Conservation (phyloP, 805 yeast genomes). For the Saccharomyces jurei region DNA sequence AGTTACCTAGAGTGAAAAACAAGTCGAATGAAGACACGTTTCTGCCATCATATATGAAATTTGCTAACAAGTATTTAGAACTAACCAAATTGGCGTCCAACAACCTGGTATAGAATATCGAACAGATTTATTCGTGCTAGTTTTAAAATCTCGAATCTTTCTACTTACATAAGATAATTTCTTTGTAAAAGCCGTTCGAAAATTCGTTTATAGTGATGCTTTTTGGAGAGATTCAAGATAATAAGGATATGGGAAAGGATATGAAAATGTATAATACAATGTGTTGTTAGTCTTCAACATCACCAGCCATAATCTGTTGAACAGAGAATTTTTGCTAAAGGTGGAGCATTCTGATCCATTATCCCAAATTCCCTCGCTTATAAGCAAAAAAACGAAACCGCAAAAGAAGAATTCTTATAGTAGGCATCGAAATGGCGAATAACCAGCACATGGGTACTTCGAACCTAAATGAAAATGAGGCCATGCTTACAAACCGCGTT, state of each 20-base stretch:
- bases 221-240: not conserved
- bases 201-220: not conserved
- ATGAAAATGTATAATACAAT: not conserved
- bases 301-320: not conserved
- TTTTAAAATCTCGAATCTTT: not conserved
- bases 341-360: not conserved
- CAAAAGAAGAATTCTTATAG: not conserved
- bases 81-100: not conserved
- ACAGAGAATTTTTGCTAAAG: not conserved
- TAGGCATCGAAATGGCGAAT: not conserved
- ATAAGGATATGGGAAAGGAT: not conserved
- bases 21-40: not conserved
- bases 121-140: not conserved
- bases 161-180: not conserved
- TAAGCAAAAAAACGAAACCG: not conserved
- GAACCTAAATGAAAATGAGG: conserved; percentile 7
- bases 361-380: not conserved
- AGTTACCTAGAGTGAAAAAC: not conserved
- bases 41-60: not conserved
- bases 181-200: not conserved
- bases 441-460: not conserved
- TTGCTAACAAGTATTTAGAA: not conserved
- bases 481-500: conserved; percentile 15
- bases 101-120: not conserved
- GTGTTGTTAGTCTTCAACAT: not conserved